Conservation (phyloP, 2,329 filamentous ascomycete genomes). For the Fusarium aywerte region DNA sequence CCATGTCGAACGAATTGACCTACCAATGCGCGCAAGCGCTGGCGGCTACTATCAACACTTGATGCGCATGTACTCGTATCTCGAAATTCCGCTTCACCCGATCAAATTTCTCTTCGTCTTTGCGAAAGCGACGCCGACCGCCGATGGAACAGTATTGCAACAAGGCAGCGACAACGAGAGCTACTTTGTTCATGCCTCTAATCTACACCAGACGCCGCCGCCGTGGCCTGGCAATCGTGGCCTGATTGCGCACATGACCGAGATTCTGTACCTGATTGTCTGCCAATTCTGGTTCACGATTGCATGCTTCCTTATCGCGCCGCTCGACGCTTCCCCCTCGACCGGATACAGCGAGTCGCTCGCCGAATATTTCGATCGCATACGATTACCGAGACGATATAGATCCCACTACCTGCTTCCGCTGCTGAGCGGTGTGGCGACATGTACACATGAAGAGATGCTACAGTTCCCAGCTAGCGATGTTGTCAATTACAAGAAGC, state of each 20-base stretch:
- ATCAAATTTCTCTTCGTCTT: constrained; percentile 66
- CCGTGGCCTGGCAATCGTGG: constrained; percentile 53
- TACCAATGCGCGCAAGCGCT: constrained; percentile 54
- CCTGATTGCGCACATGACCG: constrained; percentile 54
- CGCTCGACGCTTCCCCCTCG: constrained; percentile 32
- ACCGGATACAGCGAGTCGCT: constrained; percentile 55
- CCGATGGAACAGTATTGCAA: constrained; percentile 8
- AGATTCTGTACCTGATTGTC: constrained; percentile 56
- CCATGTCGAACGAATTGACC: constrained; percentile 51
- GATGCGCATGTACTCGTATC: constrained; percentile 65
- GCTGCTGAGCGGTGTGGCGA: constrained; percentile 64
- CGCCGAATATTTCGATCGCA: constrained; percentile 61
- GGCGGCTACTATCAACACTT: constrained; percentile 65
- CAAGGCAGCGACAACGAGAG: constrained; percentile 44
- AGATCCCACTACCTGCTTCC: constrained; percentile 63
- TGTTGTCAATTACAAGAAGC: constrained; percentile 61
- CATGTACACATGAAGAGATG: constrained; percentile 63
- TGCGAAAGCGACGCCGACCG: constrained; percentile 47
- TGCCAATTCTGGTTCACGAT: constrained; percentile 66
- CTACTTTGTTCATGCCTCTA: constrained; percentile 66
- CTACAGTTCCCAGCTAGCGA: constrained; percentile 65
- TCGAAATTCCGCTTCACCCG: constrained; percentile 61
- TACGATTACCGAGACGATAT: constrained; percentile 60
- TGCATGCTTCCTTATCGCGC: constrained; percentile 61
- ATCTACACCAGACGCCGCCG: constrained; percentile 61